Evolutionary conservation across 192 early-diverging fungal species (phyloP).

Genomic region (Backusella morwellensis): DNA sequence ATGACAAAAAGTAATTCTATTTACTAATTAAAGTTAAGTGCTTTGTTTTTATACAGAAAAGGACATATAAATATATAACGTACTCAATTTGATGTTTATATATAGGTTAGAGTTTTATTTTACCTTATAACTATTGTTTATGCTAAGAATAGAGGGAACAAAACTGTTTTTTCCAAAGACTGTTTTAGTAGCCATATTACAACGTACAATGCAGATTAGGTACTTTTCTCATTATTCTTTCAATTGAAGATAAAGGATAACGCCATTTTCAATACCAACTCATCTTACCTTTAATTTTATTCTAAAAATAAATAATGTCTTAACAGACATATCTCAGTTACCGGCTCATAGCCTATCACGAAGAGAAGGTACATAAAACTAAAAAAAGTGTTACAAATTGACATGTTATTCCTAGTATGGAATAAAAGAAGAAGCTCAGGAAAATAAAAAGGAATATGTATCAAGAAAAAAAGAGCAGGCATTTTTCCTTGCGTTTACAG

Average conservation of each 20-base stretch:
- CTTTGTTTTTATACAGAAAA: background rate
- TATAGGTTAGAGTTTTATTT: background rate
- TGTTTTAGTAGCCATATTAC: background rate
- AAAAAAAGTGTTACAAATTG: background rate
- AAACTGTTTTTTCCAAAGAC: background rate
- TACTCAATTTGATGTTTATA: no score
- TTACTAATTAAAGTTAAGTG: background rate
- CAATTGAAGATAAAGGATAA: background rate
- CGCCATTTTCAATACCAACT: background rate
- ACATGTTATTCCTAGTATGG: background rate
- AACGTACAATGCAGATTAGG: background rate
- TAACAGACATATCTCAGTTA: background rate
- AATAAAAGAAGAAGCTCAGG: background rate
- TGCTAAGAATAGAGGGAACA: background rate
- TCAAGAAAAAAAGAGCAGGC: background rate
- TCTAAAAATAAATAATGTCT: background rate
- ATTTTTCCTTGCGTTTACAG: background rate
- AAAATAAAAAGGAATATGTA: background rate
- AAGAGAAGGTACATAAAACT: background rate
- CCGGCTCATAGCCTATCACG: background rate
- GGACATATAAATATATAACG: background rate
- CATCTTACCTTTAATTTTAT: background rate
- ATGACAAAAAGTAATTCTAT: background rate
- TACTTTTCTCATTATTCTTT: background rate
- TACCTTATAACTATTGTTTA: background rate